Conservation (phyloP, 2,329 filamentous ascomycete species). For the Emmonsia crescens region DNA sequence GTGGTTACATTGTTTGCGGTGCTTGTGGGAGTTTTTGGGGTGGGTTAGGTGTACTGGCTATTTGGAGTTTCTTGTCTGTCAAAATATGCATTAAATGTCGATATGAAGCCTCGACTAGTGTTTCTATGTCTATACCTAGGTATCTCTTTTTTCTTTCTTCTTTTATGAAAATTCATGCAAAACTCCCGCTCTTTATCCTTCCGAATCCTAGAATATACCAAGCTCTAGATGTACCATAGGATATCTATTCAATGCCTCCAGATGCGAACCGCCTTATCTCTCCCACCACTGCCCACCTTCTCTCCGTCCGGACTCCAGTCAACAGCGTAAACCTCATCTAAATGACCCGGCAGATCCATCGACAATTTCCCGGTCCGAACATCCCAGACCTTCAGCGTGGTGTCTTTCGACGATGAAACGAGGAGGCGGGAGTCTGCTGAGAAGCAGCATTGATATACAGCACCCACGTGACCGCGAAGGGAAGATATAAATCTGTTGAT, state of each 20-base stretch:
- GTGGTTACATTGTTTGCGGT: neutral
- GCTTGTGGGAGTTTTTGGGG: neutral
- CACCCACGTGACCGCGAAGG: constrained; percentile 76
- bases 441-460: constrained; percentile 88
- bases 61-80: neutral
- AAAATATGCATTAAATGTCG: neutral
- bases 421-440: constrained; percentile 83
- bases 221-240: no score
- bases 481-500: constrained; percentile 65
- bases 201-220: neutral
- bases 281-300: constrained; percentile 80
- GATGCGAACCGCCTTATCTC: constrained; percentile 66
- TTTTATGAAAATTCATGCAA: neutral
- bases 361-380: constrained; percentile 73
- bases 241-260: constrained; percentile 46
- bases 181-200: neutral
- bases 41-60: neutral
- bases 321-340: constrained; percentile 86
- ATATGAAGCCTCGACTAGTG: neutral
- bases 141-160: neutral
- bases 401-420: constrained; percentile 82
- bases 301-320: constrained; percentile 92
- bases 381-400: constrained; percentile 91
- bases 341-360: constrained; percentile 75
- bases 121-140: neutral